These are phyloP conservation scores for Syncephalastrum sp. DNA, from an alignment of 371 early-diverging fungal species.

Conservation along the genomic window DNA sequence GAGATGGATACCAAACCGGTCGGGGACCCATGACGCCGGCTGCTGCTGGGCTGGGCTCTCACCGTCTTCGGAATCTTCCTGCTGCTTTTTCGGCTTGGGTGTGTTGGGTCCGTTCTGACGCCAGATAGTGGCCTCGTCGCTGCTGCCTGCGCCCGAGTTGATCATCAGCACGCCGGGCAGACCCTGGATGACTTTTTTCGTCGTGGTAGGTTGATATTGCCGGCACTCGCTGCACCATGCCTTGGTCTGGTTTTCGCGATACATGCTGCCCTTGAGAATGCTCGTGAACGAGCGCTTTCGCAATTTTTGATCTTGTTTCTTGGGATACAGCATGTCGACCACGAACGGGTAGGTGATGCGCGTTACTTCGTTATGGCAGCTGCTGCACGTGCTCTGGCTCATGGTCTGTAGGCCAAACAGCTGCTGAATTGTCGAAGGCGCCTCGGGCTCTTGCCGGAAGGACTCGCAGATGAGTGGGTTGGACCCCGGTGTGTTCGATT, in stretches of 20 bases:
- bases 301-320: slow-evolving; percentile 40
- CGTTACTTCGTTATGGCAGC: slow-evolving; percentile 57
- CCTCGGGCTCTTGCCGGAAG: slow-evolving; percentile 5
- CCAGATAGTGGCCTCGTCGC: slow-evolving; percentile 57
- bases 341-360: slow-evolving; percentile 76
- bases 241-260: slow-evolving; percentile 69
- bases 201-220: slow-evolving; percentile 68
- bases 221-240: slow-evolving; percentile 82
- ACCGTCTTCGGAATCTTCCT: slow-evolving; percentile 3
- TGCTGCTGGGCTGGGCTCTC: slow-evolving; percentile 14
- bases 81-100: slow-evolving; percentile 12
- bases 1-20: slow-evolving; percentile 56
- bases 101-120: slow-evolving; percentile 46
- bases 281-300: slow-evolving; percentile 56
- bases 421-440: slow-evolving; percentile 67
- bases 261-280: slow-evolving; percentile 65
- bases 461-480: slow-evolving; percentile 42
- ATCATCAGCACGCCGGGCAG: slow-evolving; percentile 68
- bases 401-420: slow-evolving; percentile 69
- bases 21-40: slow-evolving; percentile 47
- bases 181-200: slow-evolving; percentile 59
- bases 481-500: slow-evolving; percentile 41
- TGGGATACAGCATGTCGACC: slow-evolving; percentile 75
- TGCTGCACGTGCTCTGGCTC: slow-evolving; percentile 62
- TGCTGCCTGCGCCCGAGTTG: slow-evolving; percentile 62